phyloP scores from a whole-genome alignment of 2,329 filamentous ascomycete genomes.

The Fusarium incarnatum region DNA sequence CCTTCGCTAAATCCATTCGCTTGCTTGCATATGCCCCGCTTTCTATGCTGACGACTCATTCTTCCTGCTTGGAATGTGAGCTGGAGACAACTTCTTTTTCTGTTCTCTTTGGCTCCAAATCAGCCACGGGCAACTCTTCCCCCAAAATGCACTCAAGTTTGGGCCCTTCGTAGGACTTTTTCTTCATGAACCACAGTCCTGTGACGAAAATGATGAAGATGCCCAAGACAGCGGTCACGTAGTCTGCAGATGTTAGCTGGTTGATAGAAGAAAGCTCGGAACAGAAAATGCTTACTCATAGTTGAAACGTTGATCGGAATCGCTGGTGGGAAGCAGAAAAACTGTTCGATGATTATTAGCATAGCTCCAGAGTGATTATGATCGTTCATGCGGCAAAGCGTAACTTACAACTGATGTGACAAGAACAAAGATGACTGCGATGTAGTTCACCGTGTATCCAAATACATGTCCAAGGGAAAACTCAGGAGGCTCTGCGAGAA shows the following conservation, averaged over 20 bases:
- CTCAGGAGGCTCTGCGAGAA: conserved; percentile 46
- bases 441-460: conserved; percentile 49
- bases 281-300: conserved; percentile 32
- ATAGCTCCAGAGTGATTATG: rapidly evolving
- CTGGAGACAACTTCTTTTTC: conserved; percentile 14
- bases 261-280: rapidly evolving
- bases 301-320: conserved; percentile 37
- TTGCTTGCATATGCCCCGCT: background rate
- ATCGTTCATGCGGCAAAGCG: rapidly evolving
- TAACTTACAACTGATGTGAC: conserved; percentile 53
- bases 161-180: conserved; percentile 34
- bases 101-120: conserved; percentile 1
- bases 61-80: conserved; percentile 22
- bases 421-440: conserved; percentile 53
- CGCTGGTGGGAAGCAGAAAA: conserved; percentile 42
- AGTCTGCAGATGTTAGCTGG: conserved; percentile 44
- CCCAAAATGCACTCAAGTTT: conserved; percentile 39
- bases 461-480: conserved; percentile 48
- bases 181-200: conserved; percentile 33
- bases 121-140: conserved; percentile 30
- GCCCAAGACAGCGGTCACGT: conserved; percentile 51
- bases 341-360: conserved; percentile 9
- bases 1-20: background rate
- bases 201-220: conserved; percentile 47
- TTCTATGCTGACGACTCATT: background rate